Evolutionary conservation across 148 eudicot genomes (phyloP).

Genomic region (Chenopodium berlandieri): DNA sequence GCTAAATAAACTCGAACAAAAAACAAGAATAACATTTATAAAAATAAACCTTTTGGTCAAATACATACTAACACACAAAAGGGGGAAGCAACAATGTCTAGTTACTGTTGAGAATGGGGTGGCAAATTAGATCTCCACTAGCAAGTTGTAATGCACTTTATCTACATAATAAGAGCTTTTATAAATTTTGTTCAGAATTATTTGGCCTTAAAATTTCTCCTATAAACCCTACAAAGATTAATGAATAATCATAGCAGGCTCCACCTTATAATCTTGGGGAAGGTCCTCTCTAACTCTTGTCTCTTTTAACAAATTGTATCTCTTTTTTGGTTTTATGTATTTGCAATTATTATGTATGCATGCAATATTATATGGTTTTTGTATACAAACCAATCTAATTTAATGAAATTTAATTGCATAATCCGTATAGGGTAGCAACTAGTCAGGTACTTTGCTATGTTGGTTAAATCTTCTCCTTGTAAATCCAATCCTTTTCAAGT

Average conservation of each 20-base stretch:
- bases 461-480: constrained; percentile 9
- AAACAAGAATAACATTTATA: background rate
- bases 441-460: background rate
- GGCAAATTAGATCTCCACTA: constrained; percentile 21
- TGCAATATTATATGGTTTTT: background rate
- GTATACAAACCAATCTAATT: background rate
- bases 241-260: background rate
- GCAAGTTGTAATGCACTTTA: background rate
- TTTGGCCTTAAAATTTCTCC: background rate
- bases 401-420: background rate
- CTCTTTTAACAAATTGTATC: no score
- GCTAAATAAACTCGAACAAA: background rate
- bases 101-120: background rate
- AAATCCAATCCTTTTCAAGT: constrained; percentile 9
- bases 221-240: constrained; percentile 8
- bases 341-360: background rate
- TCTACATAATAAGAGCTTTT: background rate
- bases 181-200: background rate
- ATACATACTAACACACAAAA: background rate
- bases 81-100: constrained; percentile 1
- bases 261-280: background rate
- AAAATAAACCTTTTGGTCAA: background rate
- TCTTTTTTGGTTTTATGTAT: background rate
- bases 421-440: background rate
- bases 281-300: background rate